phyloP scores from a whole-genome alignment of 345 rosid genomes.

The Citropsis articulata region DNA sequence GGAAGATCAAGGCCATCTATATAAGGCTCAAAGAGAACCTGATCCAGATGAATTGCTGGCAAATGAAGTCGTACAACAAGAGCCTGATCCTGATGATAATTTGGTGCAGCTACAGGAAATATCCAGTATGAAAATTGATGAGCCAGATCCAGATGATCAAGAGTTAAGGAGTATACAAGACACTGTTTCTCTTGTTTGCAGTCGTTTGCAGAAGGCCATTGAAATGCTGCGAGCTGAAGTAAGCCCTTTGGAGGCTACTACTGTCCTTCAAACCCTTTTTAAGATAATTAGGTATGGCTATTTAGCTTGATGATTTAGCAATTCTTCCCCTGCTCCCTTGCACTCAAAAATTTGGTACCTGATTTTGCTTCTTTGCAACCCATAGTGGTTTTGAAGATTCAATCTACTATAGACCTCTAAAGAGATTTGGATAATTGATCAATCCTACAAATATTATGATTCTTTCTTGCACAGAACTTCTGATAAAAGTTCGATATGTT shows the following conservation, averaged over 20 bases:
- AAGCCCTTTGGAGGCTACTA: constrained; percentile 41
- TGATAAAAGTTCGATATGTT: constrained; percentile 9
- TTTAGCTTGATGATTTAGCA: constrained; percentile 14
- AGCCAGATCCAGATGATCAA: constrained; percentile 74
- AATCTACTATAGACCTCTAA: background rate
- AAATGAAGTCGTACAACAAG: constrained; percentile 16
- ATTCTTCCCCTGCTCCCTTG: background rate
- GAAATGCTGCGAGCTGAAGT: constrained; percentile 52
- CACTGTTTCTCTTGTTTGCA: constrained; percentile 55
- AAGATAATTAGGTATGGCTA: constrained; percentile 63
- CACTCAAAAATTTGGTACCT: background rate
- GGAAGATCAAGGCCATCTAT: constrained; percentile 20
- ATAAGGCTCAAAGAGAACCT: constrained; percentile 16
- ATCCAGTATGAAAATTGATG: constrained; percentile 47
- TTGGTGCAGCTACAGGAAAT: constrained; percentile 22
- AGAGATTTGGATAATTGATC: background rate
- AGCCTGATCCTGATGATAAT: constrained; percentile 40
- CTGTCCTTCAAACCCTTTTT: constrained; percentile 56
- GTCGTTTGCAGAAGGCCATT: constrained; percentile 65
- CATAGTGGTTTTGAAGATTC: background rate
- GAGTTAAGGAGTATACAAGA: constrained; percentile 80
- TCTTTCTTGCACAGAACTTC: background rate
- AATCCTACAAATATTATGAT: background rate
- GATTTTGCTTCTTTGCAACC: background rate
- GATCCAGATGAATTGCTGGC: constrained; percentile 27